Evolutionary conservation across 2,329 filamentous ascomycete species (phyloP).

Genomic region (Xylaria sp.): DNA sequence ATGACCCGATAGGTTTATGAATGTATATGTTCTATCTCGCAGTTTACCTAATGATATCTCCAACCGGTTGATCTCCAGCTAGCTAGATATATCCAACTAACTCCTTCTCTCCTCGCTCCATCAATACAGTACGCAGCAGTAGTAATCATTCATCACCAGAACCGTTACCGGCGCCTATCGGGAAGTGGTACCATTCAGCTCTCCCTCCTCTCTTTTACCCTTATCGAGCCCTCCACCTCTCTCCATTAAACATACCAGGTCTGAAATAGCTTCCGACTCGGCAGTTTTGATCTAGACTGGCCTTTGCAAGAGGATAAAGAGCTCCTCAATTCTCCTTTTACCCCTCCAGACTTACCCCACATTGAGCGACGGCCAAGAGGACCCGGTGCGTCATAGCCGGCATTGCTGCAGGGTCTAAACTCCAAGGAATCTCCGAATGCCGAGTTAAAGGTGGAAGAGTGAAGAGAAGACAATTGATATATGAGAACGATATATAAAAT

Average conservation of each 20-base stretch:
- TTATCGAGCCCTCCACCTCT: constrained; percentile 10
- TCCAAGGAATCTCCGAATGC: constrained; percentile 44
- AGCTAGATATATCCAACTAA: constrained; percentile 2
- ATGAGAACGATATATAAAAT: background rate
- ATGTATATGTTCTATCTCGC: no score
- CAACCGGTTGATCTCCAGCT: background rate
- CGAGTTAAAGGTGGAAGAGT: constrained; percentile 26
- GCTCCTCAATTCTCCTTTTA: background rate
- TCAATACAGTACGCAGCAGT: background rate
- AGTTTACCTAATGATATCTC: background rate
- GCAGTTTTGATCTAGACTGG: constrained; percentile 25
- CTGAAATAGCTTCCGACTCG: constrained; percentile 23
- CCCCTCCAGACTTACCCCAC: constrained; percentile 36
- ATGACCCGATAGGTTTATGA: no score
- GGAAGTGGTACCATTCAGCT: constrained; percentile 7
- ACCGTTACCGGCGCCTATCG: background rate
- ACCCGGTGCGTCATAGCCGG: constrained; percentile 22
- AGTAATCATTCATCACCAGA: background rate
- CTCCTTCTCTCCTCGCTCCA: background rate
- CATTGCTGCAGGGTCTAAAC: constrained; percentile 4
- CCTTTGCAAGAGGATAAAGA: background rate
- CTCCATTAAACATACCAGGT: background rate
- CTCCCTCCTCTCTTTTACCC: background rate
- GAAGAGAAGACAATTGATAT: background rate
- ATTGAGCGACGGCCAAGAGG: constrained; percentile 20